Base-by-base conservation (phyloP, 306 rosid species). In the Cicer judaicum region DNA sequence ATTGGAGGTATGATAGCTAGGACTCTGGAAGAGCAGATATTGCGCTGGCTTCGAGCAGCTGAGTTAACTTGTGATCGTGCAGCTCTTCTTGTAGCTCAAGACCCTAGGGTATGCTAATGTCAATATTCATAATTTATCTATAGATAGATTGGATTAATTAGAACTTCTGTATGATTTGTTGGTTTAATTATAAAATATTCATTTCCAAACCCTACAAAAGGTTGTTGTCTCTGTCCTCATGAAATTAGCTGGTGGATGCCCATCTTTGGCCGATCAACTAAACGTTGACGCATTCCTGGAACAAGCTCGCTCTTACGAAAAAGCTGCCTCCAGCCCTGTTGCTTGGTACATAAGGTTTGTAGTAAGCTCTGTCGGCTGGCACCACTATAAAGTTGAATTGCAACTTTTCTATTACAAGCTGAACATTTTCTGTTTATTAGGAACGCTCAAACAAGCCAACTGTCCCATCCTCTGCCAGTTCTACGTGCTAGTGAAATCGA, bases 11-110 rank as follows among this genome's bases (percentile, higher is more conserved):
- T 92, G 47, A 92, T 94, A 86, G 97, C 99, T 80, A 95, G 70
- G 78, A 88, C 85, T 74, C 85, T 94, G 79, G 97, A 94, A 84
- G 99, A 94, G 80, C 97, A 91, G 79, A 68, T 94, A 70, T 81
- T 92, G 46, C 99, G 97, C 73, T 94, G 99, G 99, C 92, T 94
- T 75, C 88, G 97, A 86, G 89, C 99, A 46, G 99, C 99, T 46
- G 99, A 94, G 85, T 77, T 94, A 84, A 94, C 97, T 72, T 94
- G 99, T 87, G 99, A 91, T 70, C 97, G 97, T 54, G 99, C 97
- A 38, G 97, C 99, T 74, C 96, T 94, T 86, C 97, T 94, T 48
- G 99, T 94, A 84, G 97, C 99, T 11, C 97, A 92, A 86, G 93
- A 94, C 71, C 95, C 99, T 53, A 90, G 85, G 90, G 99, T 94